Evolutionary conservation across 208 protist species (phyloP), one percentile per base, ranked within the genome.

Genomic region (Herpetomonas samuelpessoai): DNA sequence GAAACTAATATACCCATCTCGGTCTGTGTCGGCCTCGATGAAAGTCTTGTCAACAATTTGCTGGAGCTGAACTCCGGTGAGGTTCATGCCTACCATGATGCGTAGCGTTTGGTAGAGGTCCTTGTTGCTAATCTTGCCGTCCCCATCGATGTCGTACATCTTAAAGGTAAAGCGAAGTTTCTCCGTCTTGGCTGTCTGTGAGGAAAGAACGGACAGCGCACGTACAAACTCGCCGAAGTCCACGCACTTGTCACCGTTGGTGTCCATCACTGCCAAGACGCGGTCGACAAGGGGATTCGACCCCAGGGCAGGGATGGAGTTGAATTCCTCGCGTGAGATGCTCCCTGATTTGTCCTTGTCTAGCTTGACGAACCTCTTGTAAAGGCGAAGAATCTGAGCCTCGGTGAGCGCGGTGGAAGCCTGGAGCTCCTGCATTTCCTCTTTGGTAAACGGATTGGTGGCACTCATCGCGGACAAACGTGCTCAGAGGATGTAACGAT

Each of bases 31-130:
- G 9, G 83, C 91, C 57, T 97, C 91, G 51, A 96, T 92, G 57
- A 98, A 97, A 10, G 96, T 98, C 73, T 97, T 98, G 51, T 98
- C 93, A 18, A 98, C 94, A 41, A 98, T 96, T 65, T 98, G 94
- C 79, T 98, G 93, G 38, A 98, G 61, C 70, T 98, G 90, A 55
- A 95, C 76, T 22, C 78, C 85, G 0, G 82, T 93, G 3, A 98
- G 61, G 53, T 97, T 97, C 18, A 74, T 70, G 0, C 96, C 94
- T 0, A 98, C 91, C 93, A 98, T 98, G 56, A 95, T 92, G 50
- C 81, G 76, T 9, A 98, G 86, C n/a, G 86, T 91, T 52, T 92
- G 68, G 57, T 91, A 97, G 0, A 98, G 72, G 52, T 98, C 96
- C 41, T 76, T 88, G 65, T 98, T 97, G 53, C 83, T 95, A 51